Conservation (phyloP, 495 filamentous ascomycete species). For the Annulohypoxylon stygium region DNA sequence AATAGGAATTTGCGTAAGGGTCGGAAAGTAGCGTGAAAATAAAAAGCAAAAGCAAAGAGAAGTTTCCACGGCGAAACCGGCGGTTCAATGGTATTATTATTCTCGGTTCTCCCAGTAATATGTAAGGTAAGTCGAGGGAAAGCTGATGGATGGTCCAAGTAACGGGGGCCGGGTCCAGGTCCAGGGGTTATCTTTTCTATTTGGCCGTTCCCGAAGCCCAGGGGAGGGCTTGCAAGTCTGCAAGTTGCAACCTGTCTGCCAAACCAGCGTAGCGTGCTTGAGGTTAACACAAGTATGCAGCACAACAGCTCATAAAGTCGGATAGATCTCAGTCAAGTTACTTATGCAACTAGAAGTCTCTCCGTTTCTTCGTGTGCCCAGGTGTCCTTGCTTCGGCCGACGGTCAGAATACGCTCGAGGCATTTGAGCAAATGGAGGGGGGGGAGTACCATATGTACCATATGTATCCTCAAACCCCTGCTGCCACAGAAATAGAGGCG, state of each 20-base stretch:
- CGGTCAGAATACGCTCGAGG: slow-evolving; percentile 33
- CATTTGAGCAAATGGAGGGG: slow-evolving; percentile 29
- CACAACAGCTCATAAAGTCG: slow-evolving; percentile 35
- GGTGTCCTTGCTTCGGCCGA: slow-evolving; percentile 38
- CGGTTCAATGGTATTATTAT: slow-evolving; percentile 43
- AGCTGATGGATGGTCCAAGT: slow-evolving; percentile 48
- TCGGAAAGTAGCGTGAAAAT: slow-evolving; percentile 25
- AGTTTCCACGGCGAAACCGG: slow-evolving; percentile 45
- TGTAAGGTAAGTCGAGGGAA: slow-evolving; percentile 10
- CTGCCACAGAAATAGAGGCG: slow-evolving; percentile 37
- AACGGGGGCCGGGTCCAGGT: slow-evolving; percentile 34
- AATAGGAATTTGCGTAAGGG: slow-evolving; percentile 12
- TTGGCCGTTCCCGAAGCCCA: slow-evolving; percentile 41
- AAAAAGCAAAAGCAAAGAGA: slow-evolving; percentile 22
- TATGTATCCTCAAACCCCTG: slow-evolving; percentile 43
- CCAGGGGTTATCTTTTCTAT: slow-evolving; percentile 35
- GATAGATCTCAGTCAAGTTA: slow-evolving; percentile 31
- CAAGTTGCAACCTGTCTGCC: slow-evolving; percentile 27
- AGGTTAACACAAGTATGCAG: slow-evolving; percentile 41
- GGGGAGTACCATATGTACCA: slow-evolving; percentile 35
- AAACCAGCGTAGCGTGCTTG: slow-evolving; percentile 33
- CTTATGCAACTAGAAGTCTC: slow-evolving; percentile 26
- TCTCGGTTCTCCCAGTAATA: slow-evolving; percentile 33
- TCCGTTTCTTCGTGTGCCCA: slow-evolving; percentile 38
- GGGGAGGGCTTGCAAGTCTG: slow-evolving; percentile 10